A percentile compares a stretch with the other conserved stretches of the same genome.
These are phyloP conservation scores for Yarrowia keelungensis DNA, from an alignment of 805 yeast genomes.

Conservation along the genomic window DNA sequence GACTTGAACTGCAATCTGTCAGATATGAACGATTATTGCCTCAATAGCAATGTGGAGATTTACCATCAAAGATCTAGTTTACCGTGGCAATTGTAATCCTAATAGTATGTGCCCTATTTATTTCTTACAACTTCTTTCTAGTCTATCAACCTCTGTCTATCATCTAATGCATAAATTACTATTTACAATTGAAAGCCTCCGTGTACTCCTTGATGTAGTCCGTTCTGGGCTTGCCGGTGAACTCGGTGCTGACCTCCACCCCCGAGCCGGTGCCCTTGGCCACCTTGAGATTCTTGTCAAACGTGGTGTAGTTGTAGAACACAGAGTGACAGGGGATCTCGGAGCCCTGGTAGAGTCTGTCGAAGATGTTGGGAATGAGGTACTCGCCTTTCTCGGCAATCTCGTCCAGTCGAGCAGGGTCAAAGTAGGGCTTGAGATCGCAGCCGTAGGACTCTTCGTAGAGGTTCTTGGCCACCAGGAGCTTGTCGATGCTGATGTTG, in stretches of 20 bases:
- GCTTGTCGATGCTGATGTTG: conserved; percentile 10
- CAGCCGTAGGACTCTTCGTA: conserved; percentile 12
- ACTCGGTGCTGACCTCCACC: not conserved
- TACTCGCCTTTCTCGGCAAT: conserved; percentile 11
- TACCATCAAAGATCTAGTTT: too few species aligned
- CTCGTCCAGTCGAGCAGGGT: conserved; percentile 1
- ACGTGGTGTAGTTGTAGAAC: conserved; percentile 21
- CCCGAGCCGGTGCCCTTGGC: not conserved
- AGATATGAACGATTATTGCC: too few species aligned
- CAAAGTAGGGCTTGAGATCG: conserved; percentile 5
- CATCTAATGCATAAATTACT: conserved; percentile 23
- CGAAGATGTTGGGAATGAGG: conserved; percentile 32
- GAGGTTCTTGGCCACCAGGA: conserved; percentile 14
- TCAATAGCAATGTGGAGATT: too few species aligned
- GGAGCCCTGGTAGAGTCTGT: conserved; percentile 1
- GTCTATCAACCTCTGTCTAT: too few species aligned
- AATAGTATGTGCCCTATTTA: too few species aligned
- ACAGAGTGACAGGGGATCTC: conserved; percentile 25
- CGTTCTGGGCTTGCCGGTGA: conserved; percentile 3
- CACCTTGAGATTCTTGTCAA: not conserved
- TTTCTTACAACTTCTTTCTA: too few species aligned
- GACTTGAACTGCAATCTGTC: too few species aligned
- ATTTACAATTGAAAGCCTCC: conserved; percentile 22
- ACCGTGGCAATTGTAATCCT: too few species aligned
- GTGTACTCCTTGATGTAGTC: conserved; percentile 10